Base-by-base conservation (phyloP, 2,329 filamentous ascomycete species). In the Ambrosiella cleistominuta region DNA sequence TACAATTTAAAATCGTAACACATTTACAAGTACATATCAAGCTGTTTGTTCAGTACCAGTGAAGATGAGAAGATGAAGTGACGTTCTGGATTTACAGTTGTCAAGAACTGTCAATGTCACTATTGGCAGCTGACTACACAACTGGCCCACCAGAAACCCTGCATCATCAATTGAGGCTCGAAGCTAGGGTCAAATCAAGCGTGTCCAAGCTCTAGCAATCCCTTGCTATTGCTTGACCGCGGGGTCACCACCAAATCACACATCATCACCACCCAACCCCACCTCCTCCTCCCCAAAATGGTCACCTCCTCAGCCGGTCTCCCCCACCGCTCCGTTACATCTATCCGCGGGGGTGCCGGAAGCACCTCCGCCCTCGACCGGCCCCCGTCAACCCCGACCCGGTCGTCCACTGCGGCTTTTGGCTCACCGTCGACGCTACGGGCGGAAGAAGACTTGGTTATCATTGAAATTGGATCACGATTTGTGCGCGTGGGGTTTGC, bases 401-500 rank as follows among this genome's bases (percentile, higher is more conserved):
- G 78, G 62, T 68, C 72, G 65, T 69, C 79, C 64, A 67, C 81
- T 38, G 71, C 80, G 54, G 69, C 74, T 38, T 79, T 82, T 66
- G 75, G 80, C 63, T 78, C 79, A 51, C 74, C 81, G 63, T 78
- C 81, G 61, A 70, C 81, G 65, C 68, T 86, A 63, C 75, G 82
- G 65, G 72, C 83, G 65, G 89, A 95, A 65, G 93, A 98, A 66
- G 93, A 96, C 63, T 75, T 84, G 6, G 70, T 95, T 4, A 78
- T 98, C 47, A 74, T 96, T 56, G 89, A 97, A 68, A 68, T 97
- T 40, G 90, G 89, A 1, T 79, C 86, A 8, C 80, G 91, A 19
- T 85, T 82, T 69, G 69, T 97, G 35, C 81, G 85, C 50, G 83
- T 85, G 8, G 93, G 93, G 0, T 93, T 96, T 66, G 87, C 90